Conservation (phyloP, 2,329 filamentous ascomycete species). For the Penicillium frequentans region DNA sequence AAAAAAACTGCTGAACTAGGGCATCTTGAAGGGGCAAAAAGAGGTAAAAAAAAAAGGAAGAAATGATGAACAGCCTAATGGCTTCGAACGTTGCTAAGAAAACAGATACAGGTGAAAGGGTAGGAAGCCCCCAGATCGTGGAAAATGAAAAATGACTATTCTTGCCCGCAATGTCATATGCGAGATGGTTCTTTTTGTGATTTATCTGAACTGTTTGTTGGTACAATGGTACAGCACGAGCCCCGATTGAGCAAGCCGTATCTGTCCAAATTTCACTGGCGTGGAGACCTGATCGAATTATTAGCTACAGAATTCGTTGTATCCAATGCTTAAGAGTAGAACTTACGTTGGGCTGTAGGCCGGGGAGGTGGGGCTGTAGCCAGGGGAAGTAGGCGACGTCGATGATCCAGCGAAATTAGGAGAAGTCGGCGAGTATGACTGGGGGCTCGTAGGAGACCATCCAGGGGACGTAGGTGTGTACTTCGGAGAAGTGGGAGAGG, state of each 20-base stretch:
- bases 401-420: constrained; percentile 49
- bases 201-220: constrained; percentile 31
- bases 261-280: constrained; percentile 36
- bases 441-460: constrained; percentile 49
- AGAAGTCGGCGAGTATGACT: constrained; percentile 52
- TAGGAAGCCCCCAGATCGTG: constrained; percentile 31
- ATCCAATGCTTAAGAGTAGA: neutral
- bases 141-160: constrained; percentile 37
- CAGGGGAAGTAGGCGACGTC: constrained; percentile 44
- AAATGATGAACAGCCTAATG: constrained; percentile 18
- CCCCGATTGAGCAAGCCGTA: constrained; percentile 20
- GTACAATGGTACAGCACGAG: constrained; percentile 38
- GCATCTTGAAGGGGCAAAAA: constrained; percentile 6
- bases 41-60: neutral
- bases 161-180: constrained; percentile 38
- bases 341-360: constrained; percentile 46
- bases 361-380: constrained; percentile 47
- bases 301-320: constrained; percentile 14
- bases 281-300: constrained; percentile 36
- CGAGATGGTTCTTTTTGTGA: constrained; percentile 38
- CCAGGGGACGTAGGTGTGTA: constrained; percentile 59
- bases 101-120: constrained; percentile 36
- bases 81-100: constrained; percentile 21
- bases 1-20: constrained; percentile 21
- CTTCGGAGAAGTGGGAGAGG: constrained; percentile 52